A percentile compares a stretch with the other conserved stretches of the same genome.
Conservation (phyloP, 106 monocot genomes). For the Acorus gramineus region DNA sequence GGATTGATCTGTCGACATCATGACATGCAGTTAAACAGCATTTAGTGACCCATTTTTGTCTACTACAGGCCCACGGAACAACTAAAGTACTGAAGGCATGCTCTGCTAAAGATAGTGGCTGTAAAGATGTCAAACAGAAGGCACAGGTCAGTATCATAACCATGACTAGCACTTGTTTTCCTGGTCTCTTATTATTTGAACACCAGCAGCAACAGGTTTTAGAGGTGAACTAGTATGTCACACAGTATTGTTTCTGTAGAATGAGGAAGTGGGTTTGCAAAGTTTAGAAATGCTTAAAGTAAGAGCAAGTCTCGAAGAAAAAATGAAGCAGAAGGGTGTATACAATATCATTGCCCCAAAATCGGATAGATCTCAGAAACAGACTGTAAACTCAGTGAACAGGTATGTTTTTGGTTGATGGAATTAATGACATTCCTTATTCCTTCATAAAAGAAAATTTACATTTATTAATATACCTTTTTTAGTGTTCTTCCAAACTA, state of each 20-base stretch:
- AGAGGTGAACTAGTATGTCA: no score
- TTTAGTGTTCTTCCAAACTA: neutral
- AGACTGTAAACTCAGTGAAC: constrained; percentile 14
- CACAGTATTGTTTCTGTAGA: constrained; percentile 7
- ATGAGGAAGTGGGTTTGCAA: constrained; percentile 24
- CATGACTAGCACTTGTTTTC: neutral
- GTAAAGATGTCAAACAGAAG: constrained; percentile 14
- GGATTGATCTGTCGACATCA: neutral
- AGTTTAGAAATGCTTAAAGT: constrained; percentile 84
- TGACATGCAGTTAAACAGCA: no score
- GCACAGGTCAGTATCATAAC: constrained; percentile 16
- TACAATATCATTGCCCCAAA: constrained; percentile 26
- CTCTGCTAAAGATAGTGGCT: constrained; percentile 10
- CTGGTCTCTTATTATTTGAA: neutral
- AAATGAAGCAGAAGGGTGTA: constrained; percentile 66
- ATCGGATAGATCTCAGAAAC: constrained; percentile 8
- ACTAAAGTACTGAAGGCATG: constrained; percentile 4
- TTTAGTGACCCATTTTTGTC: neutral
- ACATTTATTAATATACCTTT: no score
- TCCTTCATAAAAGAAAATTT: no score
- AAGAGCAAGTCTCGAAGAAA: constrained; percentile 76
- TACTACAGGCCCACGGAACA: constrained; percentile 20
- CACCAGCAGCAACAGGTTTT: no score
- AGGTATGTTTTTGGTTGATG: constrained; percentile 15
- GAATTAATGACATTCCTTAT: no score